Percentiles rank a stretch among this genome's conserved stretches.
Evolutionary conservation across 192 early-diverging fungal genomes (phyloP).

Genomic region (Backusella morwellensis): DNA sequence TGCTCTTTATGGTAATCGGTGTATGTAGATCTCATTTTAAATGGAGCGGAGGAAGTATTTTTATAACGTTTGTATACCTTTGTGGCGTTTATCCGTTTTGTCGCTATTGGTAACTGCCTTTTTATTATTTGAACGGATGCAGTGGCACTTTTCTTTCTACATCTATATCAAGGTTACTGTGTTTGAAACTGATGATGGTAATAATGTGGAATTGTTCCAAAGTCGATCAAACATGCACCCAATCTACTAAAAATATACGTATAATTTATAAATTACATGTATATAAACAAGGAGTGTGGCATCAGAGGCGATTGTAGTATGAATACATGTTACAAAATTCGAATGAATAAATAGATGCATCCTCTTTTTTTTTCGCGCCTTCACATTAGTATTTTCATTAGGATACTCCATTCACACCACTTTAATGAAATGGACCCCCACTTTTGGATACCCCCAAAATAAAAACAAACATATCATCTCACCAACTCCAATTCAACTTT

Average conservation of each 20-base stretch:
- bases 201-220: neutral
- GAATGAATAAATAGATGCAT: no score
- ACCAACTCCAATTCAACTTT: neutral
- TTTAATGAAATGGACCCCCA: no score
- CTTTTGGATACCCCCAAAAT: no score
- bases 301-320: no score
- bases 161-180: neutral
- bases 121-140: neutral
- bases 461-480: no score
- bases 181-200: neutral
- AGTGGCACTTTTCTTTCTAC: neutral
- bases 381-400: no score
- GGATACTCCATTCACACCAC: no score
- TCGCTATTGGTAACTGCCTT: neutral
- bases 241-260: neutral
- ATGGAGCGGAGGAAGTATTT: neutral
- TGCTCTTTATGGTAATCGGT: neutral
- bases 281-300: neutral
- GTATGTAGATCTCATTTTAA: neutral
- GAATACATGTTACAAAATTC: no score
- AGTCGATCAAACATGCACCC: neutral
- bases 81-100: neutral
- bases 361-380: no score
- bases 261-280: neutral
- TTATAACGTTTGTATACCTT: neutral